These are phyloP conservation scores for Pyricularia grisea DNA, from an alignment of 2,329 filamentous ascomycete species.

Conservation along the genomic window DNA sequence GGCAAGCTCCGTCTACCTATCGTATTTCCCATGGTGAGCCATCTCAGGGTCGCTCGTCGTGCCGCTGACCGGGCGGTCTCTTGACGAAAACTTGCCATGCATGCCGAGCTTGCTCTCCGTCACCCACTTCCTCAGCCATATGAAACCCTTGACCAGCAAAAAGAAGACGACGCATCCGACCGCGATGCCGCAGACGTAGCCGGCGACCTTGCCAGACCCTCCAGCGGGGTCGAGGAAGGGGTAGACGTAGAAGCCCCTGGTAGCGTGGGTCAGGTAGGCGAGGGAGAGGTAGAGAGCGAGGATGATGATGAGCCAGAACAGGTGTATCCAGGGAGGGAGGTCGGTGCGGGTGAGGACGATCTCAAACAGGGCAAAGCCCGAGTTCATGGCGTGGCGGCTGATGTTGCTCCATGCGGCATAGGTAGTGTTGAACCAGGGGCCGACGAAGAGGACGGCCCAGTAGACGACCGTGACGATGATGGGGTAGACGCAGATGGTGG, in stretches of 20 bases:
- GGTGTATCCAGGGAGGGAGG: constrained; percentile 52
- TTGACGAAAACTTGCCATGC: constrained; percentile 24
- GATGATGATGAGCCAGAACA: constrained; percentile 60
- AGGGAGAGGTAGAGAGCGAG: constrained; percentile 63
- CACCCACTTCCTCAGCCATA: constrained; percentile 39
- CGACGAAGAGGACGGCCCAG: constrained; percentile 52
- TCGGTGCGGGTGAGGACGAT: constrained; percentile 58
- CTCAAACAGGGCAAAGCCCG: constrained; percentile 65
- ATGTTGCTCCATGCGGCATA: constrained; percentile 57
- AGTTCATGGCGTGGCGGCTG: constrained; percentile 68
- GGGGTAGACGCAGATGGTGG: constrained; percentile 52
- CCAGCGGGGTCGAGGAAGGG: constrained; percentile 57
- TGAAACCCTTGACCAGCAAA: constrained; percentile 35
- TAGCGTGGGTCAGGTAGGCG: constrained; percentile 63
- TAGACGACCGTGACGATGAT: constrained; percentile 63
- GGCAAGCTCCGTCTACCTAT: not conserved
- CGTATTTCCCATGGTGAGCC: not conserved
- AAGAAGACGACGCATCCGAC: constrained; percentile 44
- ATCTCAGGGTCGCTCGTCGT: not conserved
- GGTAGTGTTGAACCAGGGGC: constrained; percentile 36
- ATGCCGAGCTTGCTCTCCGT: constrained; percentile 35
- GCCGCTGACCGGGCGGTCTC: constrained; percentile 1
- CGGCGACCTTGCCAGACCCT: constrained; percentile 47
- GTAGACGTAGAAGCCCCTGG: constrained; percentile 69
- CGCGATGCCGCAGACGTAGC: constrained; percentile 52